These are phyloP conservation scores for Sarocladium kiliense DNA, from an alignment of 2,329 filamentous ascomycete species.

Conservation along the genomic window DNA sequence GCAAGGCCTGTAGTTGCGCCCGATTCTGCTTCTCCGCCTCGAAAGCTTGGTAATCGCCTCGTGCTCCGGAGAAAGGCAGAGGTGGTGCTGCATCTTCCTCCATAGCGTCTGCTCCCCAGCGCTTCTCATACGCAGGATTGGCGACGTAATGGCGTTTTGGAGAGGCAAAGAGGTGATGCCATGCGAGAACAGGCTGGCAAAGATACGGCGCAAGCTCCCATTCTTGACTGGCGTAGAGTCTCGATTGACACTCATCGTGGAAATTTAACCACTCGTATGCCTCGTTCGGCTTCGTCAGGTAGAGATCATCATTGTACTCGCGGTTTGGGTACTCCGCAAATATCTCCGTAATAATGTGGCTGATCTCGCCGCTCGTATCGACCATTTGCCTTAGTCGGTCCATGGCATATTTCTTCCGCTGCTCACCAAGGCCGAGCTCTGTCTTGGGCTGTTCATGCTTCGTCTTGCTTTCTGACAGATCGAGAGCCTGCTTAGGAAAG, in stretches of 20 bases:
- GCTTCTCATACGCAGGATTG: constrained; percentile 35
- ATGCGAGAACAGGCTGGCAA: constrained; percentile 79
- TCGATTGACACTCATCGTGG: constrained; percentile 75
- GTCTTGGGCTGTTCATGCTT: constrained; percentile 49
- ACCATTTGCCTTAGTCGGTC: constrained; percentile 70
- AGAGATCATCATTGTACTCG: constrained; percentile 88
- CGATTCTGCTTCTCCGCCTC: constrained; percentile 78
- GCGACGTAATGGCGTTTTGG: constrained; percentile 44
- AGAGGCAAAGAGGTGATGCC: constrained; percentile 85
- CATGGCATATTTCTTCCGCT: constrained; percentile 67
- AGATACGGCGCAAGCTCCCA: constrained; percentile 91
- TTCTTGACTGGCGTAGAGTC: constrained; percentile 77
- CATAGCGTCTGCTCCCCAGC: constrained; percentile 39
- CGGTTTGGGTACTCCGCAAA: constrained; percentile 82
- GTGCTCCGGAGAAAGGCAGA: constrained; percentile 73
- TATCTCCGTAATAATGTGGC: constrained; percentile 75
- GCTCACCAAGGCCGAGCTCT: constrained; percentile 66
- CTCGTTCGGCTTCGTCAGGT: constrained; percentile 78
- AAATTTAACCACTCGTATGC: constrained; percentile 97
- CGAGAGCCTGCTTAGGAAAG: constrained; percentile 56
- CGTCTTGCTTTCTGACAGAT: constrained; percentile 37
- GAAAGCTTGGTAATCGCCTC: constrained; percentile 74
- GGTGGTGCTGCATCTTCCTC: constrained; percentile 42
- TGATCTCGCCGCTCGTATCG: constrained; percentile 72
- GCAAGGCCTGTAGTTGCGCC: constrained; percentile 67